These are phyloP conservation scores for Vigna unguiculata DNA, from an alignment of 306 rosid species.

Conservation along the genomic window DNA sequence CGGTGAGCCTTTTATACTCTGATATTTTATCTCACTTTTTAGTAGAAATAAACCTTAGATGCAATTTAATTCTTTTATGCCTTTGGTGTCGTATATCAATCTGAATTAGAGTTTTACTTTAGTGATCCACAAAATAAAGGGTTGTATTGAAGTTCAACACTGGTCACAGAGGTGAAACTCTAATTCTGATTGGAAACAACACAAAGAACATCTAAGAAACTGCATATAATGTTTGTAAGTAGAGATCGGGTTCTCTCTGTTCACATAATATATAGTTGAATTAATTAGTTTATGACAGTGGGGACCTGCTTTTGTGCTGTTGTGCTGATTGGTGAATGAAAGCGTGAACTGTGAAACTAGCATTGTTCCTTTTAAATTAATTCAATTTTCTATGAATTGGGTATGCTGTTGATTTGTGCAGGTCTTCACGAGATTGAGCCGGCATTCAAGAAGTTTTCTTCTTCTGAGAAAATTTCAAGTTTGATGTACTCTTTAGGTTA, in stretches of 20 bases:
- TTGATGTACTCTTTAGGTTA: conserved; percentile 78
- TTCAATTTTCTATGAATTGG: conserved; percentile 19
- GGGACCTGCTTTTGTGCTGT: neutral
- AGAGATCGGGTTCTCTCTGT: neutral
- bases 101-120: neutral
- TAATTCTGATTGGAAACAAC: neutral
- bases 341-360: conserved; percentile 5
- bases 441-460: conserved; percentile 74
- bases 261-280: neutral
- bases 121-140: neutral
- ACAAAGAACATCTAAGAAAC: neutral
- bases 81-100: neutral
- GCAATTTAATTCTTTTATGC: neutral
- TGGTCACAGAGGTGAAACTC: neutral
- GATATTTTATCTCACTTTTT: neutral
- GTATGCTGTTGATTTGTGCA: conserved; percentile 48
- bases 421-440: conserved; percentile 91
- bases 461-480: conserved; percentile 68
- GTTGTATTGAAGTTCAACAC: neutral
- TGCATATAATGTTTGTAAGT: neutral
- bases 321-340: conserved; percentile 33
- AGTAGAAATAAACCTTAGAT: neutral
- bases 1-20: conserved; percentile 54
- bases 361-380: conserved; percentile 28
- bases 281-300: conserved; percentile 14